These are phyloP conservation scores for Viola odorata DNA, from an alignment of 345 rosid species.

Conservation along the genomic window DNA sequence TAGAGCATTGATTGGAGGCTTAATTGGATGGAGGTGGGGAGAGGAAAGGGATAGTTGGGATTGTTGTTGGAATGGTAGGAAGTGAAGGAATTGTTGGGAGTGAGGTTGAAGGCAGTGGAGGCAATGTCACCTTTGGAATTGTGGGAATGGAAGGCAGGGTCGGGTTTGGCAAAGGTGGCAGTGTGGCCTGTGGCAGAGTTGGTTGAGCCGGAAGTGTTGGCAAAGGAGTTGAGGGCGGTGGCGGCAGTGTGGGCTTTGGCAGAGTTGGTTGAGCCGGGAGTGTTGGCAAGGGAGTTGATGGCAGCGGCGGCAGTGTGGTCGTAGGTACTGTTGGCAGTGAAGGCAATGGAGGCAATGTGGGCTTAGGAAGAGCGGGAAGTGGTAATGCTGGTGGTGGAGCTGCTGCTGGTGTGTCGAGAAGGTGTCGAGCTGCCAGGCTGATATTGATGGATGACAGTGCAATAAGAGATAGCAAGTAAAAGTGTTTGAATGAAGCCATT, in stretches of 20 bases:
- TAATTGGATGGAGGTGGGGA: slow-evolving; percentile 18
- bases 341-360: slow-evolving; percentile 6
- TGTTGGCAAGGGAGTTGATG: background rate
- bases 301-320: background rate
- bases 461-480: background rate
- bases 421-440: slow-evolving; percentile 11
- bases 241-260: slow-evolving; percentile 5
- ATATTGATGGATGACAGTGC: background rate
- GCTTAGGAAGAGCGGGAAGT: background rate
- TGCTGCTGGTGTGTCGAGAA: slow-evolving; percentile 1
- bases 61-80: background rate
- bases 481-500: slow-evolving; percentile 4
- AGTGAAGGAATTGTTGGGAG: background rate
- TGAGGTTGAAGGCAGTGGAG: background rate
- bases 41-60: slow-evolving; percentile 3
- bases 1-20: background rate
- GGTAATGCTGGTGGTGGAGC: slow-evolving; percentile 6
- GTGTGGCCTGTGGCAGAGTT: background rate
- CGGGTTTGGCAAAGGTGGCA: background rate
- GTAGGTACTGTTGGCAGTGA: background rate
- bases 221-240: slow-evolving; percentile 5
- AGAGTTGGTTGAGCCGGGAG: slow-evolving; percentile 5
- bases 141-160: too few species aligned
- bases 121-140: background rate
- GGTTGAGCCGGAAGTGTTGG: slow-evolving; percentile 3